Evolutionary conservation across 768 basidiomycete species (phyloP).

Genomic region (Rhizopogon vesiculosus): DNA sequence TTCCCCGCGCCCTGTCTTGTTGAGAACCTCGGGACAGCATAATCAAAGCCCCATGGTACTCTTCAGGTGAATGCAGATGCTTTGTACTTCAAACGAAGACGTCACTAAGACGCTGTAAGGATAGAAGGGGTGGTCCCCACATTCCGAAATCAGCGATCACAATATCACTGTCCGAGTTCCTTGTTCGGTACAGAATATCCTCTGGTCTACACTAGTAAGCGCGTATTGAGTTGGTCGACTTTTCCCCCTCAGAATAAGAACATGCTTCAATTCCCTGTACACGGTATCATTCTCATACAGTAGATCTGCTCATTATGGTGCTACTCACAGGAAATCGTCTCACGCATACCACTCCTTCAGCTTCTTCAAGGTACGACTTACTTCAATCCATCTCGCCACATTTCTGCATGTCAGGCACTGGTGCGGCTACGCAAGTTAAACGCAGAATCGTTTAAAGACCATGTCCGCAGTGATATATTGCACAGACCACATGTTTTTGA

Average conservation of each 20-base stretch:
- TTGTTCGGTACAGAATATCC: slow-evolving; percentile 78
- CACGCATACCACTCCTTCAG: too few relatives aligned
- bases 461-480: too few relatives aligned
- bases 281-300: slow-evolving; percentile 68
- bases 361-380: too few relatives aligned
- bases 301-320: too few relatives aligned
- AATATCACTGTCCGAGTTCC: slow-evolving; percentile 54
- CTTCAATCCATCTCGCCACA: too few relatives aligned
- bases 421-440: too few relatives aligned
- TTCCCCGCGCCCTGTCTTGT: slow-evolving; percentile 78
- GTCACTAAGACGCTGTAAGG: not conserved
- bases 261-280: slow-evolving; percentile 90
- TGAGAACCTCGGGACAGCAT: slow-evolving; percentile 85
- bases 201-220: slow-evolving; percentile 67
- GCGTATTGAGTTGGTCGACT: too few relatives aligned
- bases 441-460: too few relatives aligned
- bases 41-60: slow-evolving; percentile 65
- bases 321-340: too few relatives aligned
- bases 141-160: slow-evolving; percentile 99
- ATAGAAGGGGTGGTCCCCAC: slow-evolving; percentile 38
- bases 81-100: slow-evolving; percentile 54
- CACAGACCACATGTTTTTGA: too few relatives aligned
- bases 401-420: too few relatives aligned
- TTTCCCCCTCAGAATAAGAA: not conserved
- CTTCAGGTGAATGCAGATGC: slow-evolving; percentile 51